phyloP scores from a whole-genome alignment of 1,139 yeast species.

The Saccharomyces hybrid region DNA sequence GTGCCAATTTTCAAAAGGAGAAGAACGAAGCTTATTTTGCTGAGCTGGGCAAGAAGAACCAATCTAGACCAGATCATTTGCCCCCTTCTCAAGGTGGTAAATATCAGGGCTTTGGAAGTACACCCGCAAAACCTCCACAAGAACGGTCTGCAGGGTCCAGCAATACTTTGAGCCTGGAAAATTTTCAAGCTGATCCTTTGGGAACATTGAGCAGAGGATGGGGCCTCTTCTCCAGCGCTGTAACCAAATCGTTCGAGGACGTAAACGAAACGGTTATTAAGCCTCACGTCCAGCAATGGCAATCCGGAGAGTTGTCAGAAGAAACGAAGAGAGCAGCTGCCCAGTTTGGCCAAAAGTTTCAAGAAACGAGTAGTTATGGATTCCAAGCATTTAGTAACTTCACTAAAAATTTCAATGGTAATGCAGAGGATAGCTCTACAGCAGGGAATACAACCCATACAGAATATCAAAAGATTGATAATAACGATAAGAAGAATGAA shows the following conservation, averaged over 20 bases:
- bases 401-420: slow-evolving; percentile 38
- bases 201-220: slow-evolving; percentile 89
- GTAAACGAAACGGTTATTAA: slow-evolving; percentile 84
- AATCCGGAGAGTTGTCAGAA: slow-evolving; percentile 67
- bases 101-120: slow-evolving; percentile 83
- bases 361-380: slow-evolving; percentile 75
- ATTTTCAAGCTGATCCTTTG: slow-evolving; percentile 76
- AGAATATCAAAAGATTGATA: slow-evolving; percentile 5
- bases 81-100: slow-evolving; percentile 96
- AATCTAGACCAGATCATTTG: slow-evolving; percentile 62
- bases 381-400: slow-evolving; percentile 57
- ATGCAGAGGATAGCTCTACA: slow-evolving; percentile 9
- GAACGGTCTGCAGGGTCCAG: slow-evolving; percentile 26
- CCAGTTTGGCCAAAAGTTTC: slow-evolving; percentile 91
- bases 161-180: slow-evolving; percentile 55
- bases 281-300: slow-evolving; percentile 77
- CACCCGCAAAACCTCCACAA: slow-evolving; percentile 37
- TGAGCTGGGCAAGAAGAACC: slow-evolving; percentile 64
- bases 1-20: slow-evolving; percentile 37
- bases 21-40: slow-evolving; percentile 81
- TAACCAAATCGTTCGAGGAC: slow-evolving; percentile 74
- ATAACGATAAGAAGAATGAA: background rate
- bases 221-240: slow-evolving; percentile 82
- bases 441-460: slow-evolving; percentile 13
- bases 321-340: slow-evolving; percentile 90